Evolutionary conservation across 345 rosid species (phyloP).

Genomic region (Sonneratia alba): DNA sequence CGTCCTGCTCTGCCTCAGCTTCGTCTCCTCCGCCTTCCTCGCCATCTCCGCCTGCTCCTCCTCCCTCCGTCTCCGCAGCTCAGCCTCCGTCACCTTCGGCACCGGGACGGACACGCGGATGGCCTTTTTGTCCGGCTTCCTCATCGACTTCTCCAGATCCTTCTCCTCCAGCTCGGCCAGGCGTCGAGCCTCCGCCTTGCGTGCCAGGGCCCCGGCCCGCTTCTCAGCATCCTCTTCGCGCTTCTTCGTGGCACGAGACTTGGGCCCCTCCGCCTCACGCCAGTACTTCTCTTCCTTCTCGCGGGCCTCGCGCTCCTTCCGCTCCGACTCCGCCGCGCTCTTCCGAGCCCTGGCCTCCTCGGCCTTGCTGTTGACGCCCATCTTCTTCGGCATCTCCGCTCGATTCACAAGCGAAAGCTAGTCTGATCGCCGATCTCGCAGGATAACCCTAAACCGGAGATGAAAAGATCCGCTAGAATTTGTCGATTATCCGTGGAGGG

Average conservation of each 20-base stretch:
- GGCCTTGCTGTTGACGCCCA: slow-evolving; percentile 91
- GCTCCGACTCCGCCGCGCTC: slow-evolving; percentile 62
- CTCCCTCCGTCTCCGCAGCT: slow-evolving; percentile 44
- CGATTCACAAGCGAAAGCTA: background rate
- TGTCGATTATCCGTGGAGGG: no score
- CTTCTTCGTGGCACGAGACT: slow-evolving; percentile 75
- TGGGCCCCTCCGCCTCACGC: slow-evolving; percentile 88
- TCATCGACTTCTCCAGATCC: slow-evolving; percentile 57
- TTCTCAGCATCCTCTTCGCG: slow-evolving; percentile 89
- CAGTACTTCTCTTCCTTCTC: slow-evolving; percentile 88
- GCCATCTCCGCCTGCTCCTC: slow-evolving; percentile 63
- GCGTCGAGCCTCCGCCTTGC: slow-evolving; percentile 59
- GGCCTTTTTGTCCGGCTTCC: slow-evolving; percentile 82
- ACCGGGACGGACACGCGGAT: slow-evolving; percentile 64
- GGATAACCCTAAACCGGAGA: no score
- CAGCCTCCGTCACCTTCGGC: slow-evolving; percentile 83
- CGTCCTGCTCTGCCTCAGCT: slow-evolving; percentile 50
- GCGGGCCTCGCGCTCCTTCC: slow-evolving; percentile 60
- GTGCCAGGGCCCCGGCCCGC: slow-evolving; percentile 63
- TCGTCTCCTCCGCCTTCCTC: slow-evolving; percentile 63
- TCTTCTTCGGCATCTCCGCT: slow-evolving; percentile 83
- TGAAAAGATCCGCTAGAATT: no score
- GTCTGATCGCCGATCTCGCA: background rate
- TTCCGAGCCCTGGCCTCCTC: slow-evolving; percentile 79
- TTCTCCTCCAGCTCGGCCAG: slow-evolving; percentile 79